Base-by-base conservation (phyloP, 495 filamentous ascomycete species). In the Penicillium diatomitis region DNA sequence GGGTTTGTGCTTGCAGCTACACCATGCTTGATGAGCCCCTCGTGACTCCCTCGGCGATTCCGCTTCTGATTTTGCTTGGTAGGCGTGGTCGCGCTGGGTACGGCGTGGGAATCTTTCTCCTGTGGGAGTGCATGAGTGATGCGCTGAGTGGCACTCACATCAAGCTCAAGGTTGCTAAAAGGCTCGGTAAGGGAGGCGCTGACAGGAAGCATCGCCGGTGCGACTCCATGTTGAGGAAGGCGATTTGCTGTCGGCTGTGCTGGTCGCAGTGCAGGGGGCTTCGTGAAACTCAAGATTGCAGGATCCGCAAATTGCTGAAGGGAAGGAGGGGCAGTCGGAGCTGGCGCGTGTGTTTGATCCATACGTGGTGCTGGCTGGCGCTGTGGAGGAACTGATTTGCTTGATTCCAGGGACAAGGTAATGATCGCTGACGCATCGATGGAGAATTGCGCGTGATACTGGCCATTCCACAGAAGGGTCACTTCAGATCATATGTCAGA, bases 401-500 rank as follows among this genome's bases (percentile, higher is more conserved):
- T 57, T 6, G 81, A 69, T 56, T 80, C 70, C 28, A 85, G 54
- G 38, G 66, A 70, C 29, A 72, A 68, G 53, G 85, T 81, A 46
- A 70, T 70, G 33, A 86, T 82, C 27, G 71, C 68, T 12, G 71
- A 60, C 11, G 75, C 80, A 42, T 82, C 73, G 35, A 83, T 64
- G 20, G 66, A 73, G 58, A 75, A 79, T 30, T 61, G 63, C 12
- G 72, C 66, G 6, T 78, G 53, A 9, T 52, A 62, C 41, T 77
- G 68, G 38, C 73, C 73, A 41, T 65, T 77, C 61, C 70, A 72
- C 5, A 74, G 66, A 49, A 79, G 68, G 6, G 69, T 64, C 29
- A 77, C 75, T 79, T 48, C 27, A 54, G 38, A 6, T 35, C 6
- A 8, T 20, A 5, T 4, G 30, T 34, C 38, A 37, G 39, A 12